These are phyloP conservation scores for Sanghuangporus weigelae DNA, from an alignment of 1,284 basidiomycete species.

Conservation along the genomic window DNA sequence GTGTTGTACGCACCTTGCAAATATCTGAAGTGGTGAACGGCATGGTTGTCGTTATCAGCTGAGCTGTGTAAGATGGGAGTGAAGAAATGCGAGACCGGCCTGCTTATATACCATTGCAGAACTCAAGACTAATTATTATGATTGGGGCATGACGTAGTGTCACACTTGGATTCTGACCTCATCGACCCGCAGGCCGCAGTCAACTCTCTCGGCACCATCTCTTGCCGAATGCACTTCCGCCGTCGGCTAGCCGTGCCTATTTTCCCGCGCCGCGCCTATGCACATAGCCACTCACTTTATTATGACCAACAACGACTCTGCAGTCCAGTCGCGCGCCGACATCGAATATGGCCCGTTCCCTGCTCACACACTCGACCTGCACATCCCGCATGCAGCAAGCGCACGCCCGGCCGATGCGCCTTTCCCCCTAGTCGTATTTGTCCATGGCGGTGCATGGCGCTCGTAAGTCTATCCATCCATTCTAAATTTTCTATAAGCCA, in stretches of 20 bases:
- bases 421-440: constrained; percentile 41
- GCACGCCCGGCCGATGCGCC: neutral
- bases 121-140: too few species aligned
- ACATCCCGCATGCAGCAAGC: constrained; percentile 19
- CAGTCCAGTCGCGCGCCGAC: neutral
- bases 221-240: neutral
- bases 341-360: constrained; percentile 10
- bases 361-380: constrained; percentile 27
- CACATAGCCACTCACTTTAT: neutral
- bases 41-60: constrained; percentile 36
- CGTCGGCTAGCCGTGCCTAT: neutral
- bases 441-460: constrained; percentile 80
- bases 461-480: constrained; percentile 42
- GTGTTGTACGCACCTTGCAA: constrained; percentile 50
- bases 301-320: neutral
- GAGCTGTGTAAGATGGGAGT: constrained; percentile 19
- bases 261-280: neutral
- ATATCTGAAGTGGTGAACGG: constrained; percentile 68
- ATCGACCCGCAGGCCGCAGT: neutral
- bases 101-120: neutral
- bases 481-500: neutral
- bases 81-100: constrained; percentile 11
- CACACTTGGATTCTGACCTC: neutral
- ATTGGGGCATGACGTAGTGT: constrained; percentile 11
- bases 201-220: neutral